Conservation (phyloP, 305 asterid genomes). For the Petunia hybrid region DNA sequence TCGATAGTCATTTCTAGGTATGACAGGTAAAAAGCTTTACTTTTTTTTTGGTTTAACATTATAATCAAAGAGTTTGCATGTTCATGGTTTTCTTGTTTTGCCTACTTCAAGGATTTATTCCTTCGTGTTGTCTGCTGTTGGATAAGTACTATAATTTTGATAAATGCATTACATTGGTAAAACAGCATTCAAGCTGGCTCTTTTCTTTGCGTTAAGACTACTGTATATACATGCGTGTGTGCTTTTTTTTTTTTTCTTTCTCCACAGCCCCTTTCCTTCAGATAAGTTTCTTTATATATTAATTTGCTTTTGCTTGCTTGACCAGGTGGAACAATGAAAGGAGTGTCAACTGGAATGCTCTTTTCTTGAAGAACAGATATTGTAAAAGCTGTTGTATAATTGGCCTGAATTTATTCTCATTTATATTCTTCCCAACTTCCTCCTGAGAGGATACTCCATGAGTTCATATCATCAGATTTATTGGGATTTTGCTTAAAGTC, state of each 20-base stretch:
- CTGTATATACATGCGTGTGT: not conserved
- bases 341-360: not conserved
- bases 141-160: not conserved
- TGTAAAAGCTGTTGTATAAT: not conserved
- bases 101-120: not conserved
- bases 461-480: not conserved
- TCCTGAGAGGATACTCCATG: not conserved
- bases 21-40: not conserved
- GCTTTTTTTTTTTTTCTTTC: not conserved
- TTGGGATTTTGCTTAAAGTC: no score
- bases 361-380: not conserved
- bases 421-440: not conserved
- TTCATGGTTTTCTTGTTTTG: not conserved
- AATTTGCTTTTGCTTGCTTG: not conserved
- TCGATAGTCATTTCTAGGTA: not conserved
- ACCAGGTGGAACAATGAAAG: not conserved
- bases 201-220: not conserved
- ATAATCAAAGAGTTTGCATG: not conserved
- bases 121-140: not conserved
- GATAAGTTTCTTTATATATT: not conserved
- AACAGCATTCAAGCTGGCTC: not conserved
- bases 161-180: not conserved
- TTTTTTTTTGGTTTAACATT: not conserved
- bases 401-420: not conserved
- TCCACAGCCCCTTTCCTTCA: not conserved